phyloP scores from a whole-genome alignment of 1,139 yeast species.

The Lodderomyces parapsilosis region DNA sequence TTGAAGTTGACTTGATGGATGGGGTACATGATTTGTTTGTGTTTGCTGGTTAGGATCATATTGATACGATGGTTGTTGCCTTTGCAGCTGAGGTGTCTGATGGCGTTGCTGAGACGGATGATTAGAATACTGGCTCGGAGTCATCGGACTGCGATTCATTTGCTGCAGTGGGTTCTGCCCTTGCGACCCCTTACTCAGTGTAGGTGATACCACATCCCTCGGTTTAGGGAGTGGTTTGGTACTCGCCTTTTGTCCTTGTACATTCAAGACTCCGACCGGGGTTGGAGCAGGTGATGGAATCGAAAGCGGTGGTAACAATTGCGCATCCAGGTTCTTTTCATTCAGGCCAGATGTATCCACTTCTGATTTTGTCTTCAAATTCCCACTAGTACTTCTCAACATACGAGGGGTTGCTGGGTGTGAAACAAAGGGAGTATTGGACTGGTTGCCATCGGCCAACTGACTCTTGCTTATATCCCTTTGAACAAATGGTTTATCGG shows the following conservation, averaged over 20 bases:
- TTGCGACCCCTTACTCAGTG: background rate
- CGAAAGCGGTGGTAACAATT: conserved; percentile 26
- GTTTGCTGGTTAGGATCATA: conserved; percentile 8
- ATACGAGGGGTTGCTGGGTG: conserved; percentile 79
- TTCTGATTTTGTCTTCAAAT: conserved; percentile 21
- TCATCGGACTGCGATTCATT: background rate
- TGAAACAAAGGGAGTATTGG: background rate
- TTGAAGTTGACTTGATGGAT: conserved; percentile 5
- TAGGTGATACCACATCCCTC: background rate
- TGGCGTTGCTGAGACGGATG: conserved; percentile 9
- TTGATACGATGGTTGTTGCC: conserved; percentile 11
- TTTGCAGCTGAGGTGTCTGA: conserved; percentile 8
- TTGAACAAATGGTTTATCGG: background rate
- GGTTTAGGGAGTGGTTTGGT: conserved; percentile 1
- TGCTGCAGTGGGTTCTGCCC: background rate
- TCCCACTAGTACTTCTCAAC: conserved; percentile 57
- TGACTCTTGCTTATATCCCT: conserved; percentile 1
- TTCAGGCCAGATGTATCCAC: conserved; percentile 2
- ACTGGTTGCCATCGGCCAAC: background rate
- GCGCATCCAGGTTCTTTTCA: conserved; percentile 7
- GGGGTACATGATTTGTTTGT: background rate
- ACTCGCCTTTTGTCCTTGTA: background rate
- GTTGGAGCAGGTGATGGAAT: conserved; percentile 20
- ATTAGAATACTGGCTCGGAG: background rate
- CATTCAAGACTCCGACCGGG: conserved; percentile 11